phyloP scores from a whole-genome alignment of 1,284 basidiomycete genomes.

The Erythrobasidium hasegawianum region DNA sequence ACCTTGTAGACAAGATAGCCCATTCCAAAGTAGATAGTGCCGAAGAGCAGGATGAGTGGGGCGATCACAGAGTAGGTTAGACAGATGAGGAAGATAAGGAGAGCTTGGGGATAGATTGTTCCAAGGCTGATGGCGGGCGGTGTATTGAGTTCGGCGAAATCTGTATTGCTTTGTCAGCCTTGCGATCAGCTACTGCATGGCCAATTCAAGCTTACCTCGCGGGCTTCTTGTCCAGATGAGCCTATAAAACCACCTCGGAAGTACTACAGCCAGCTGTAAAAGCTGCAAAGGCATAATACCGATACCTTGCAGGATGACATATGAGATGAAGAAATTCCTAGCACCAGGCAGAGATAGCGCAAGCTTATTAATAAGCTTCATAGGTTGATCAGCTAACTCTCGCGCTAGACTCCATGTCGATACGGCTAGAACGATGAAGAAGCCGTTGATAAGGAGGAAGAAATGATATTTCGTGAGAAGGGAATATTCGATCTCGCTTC shows the following conservation, averaged over 20 bases:
- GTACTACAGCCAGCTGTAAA: slow-evolving; percentile 77
- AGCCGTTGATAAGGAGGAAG: slow-evolving; percentile 87
- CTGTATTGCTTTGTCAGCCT: slow-evolving; percentile 54
- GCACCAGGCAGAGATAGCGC: slow-evolving; percentile 64
- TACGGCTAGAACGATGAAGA: slow-evolving; percentile 79
- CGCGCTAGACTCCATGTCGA: slow-evolving; percentile 54
- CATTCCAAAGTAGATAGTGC: slow-evolving; percentile 88
- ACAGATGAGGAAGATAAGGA: slow-evolving; percentile 91
- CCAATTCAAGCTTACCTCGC: slow-evolving; percentile 60
- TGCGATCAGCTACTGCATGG: too few relatives aligned
- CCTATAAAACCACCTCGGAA: slow-evolving; percentile 67
- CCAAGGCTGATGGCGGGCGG: slow-evolving; percentile 96
- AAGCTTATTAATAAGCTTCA: slow-evolving; percentile 80
- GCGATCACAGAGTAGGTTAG: slow-evolving; percentile 92
- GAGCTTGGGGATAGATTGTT: slow-evolving; percentile 56
- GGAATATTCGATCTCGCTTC: slow-evolving; percentile 90
- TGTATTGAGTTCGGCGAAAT: slow-evolving; percentile 93
- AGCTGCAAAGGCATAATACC: slow-evolving; percentile 94
- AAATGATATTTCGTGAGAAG: slow-evolving; percentile 92
- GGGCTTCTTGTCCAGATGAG: slow-evolving; percentile 76
- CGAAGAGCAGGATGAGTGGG: slow-evolving; percentile 89
- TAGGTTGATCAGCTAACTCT: slow-evolving; percentile 80
- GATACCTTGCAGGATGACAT: slow-evolving; percentile 57
- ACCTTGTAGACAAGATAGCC: slow-evolving; percentile 94
- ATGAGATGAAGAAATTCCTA: slow-evolving; percentile 84